Evolutionary conservation across 148 eudicot genomes (phyloP), one percentile per base, ranked within the genome.

Genomic region (Polygonum aviculare): DNA sequence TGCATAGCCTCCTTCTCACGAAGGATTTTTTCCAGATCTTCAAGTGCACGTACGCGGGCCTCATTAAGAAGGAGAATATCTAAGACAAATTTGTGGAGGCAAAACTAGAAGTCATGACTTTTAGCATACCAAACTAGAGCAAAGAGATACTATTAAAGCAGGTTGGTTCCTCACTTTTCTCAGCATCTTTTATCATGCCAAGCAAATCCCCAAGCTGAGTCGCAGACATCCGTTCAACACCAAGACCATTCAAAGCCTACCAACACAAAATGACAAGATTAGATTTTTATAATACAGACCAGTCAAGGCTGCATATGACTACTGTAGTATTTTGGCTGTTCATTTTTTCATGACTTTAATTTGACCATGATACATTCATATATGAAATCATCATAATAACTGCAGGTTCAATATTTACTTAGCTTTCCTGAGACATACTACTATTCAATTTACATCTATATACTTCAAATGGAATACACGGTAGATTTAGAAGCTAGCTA

Each of bases 31-130:
- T 89, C 89, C 72, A 92, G 85, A 79, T 95, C 88, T 80, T 92
- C 88, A 80, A 92, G 89, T 48, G 96, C 96, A 79, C 78, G 89
- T 63, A 87, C 69, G 35, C 98, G 92, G 82, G 97, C 98, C 85
- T 89, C 89, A 85, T 95, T 92, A 69, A 92, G 94, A 60, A 92
- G 94, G 75, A 89, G 82, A 39, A 95, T 83, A 88, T 95, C 98
- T 95, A 77, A 57, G 52, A 82, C 69, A 79, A 57, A 33, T 65
- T 52, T 51, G 54, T 59, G 74, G 72, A 67, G 72, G 41, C 45
- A 36, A 65, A 82, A 54, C 72, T 67, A 22, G 69, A 62, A 26
- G 69, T 26, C 36, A 33, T 26, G 72, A 67, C 72, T 36, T 63
- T 67, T 35, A 67, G 72, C 72, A 35, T 8, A 67, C 69, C 44